phyloP scores from a whole-genome alignment of 208 protist species.

The Trypanosoma boissoni region DNA sequence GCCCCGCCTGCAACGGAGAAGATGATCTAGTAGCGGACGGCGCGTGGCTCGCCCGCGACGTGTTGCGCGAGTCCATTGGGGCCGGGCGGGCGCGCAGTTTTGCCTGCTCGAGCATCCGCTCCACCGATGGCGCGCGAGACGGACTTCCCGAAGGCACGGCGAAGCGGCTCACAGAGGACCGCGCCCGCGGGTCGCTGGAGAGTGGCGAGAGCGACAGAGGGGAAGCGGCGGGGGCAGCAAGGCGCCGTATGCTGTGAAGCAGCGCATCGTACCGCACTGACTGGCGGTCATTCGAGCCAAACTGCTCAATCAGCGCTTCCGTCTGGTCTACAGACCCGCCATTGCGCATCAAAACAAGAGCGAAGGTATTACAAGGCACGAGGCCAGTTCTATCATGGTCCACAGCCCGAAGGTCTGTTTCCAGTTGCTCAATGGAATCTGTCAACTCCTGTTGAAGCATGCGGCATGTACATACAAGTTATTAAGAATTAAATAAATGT shows the following conservation, averaged over 20 bases:
- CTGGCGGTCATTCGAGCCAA: neutral
- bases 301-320: slow-evolving; percentile 30
- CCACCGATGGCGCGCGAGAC: slow-evolving; percentile 13
- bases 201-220: neutral
- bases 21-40: too few species aligned
- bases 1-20: neutral
- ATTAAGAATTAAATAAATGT: neutral
- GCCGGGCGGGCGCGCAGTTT: slow-evolving; percentile 10
- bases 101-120: slow-evolving; percentile 21
- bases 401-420: slow-evolving; percentile 17
- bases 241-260: slow-evolving; percentile 5
- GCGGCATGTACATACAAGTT: slow-evolving; percentile 17
- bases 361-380: slow-evolving; percentile 19
- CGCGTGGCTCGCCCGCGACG: slow-evolving; percentile 7
- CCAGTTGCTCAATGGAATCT: slow-evolving; percentile 29
- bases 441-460: slow-evolving; percentile 27
- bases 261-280: slow-evolving; percentile 12
- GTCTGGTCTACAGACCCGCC: slow-evolving; percentile 24
- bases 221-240: slow-evolving; percentile 1
- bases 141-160: too few species aligned
- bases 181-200: too few species aligned
- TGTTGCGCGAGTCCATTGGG: neutral
- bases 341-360: slow-evolving; percentile 19
- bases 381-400: slow-evolving; percentile 24
- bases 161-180: too few species aligned